Conservation (phyloP, 768 basidiomycete genomes). For the Mycena latifolia region DNA sequence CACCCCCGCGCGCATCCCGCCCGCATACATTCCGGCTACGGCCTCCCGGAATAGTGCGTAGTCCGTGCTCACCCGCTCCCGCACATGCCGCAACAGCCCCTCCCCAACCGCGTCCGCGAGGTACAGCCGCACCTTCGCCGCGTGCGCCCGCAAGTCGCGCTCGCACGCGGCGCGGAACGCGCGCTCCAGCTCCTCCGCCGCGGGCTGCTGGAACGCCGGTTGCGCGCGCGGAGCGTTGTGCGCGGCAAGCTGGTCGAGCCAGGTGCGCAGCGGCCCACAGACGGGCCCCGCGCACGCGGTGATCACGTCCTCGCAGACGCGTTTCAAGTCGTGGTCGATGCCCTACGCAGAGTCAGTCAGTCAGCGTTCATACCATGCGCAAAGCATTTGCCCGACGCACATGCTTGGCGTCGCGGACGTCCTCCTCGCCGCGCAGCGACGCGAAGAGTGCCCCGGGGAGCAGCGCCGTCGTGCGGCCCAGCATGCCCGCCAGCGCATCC, state of each 20-base stretch:
- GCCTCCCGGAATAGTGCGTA: conserved; percentile 82
- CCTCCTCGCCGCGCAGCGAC: conserved; percentile 71
- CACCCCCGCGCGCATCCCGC: conserved; percentile 46
- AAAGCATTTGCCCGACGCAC: conserved; percentile 58
- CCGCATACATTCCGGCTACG: conserved; percentile 62
- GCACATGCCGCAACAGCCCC: conserved; percentile 82
- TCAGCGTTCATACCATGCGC: background rate
- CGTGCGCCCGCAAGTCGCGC: conserved; percentile 65
- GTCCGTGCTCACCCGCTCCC: conserved; percentile 79
- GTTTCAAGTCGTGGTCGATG: conserved; percentile 88
- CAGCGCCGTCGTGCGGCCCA: conserved; percentile 70
- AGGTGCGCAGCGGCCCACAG: conserved; percentile 70
- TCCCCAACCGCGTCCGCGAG: conserved; percentile 85
- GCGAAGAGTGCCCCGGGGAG: conserved; percentile 79
- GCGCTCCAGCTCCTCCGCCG: conserved; percentile 62
- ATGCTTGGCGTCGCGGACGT: conserved; percentile 77
- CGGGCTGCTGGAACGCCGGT: conserved; percentile 63
- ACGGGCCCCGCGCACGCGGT: conserved; percentile 67
- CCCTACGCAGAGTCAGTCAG: conserved; percentile 59
- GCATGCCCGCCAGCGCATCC: conserved; percentile 71
- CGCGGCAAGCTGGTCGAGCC: conserved; percentile 65
- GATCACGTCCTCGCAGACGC: conserved; percentile 89
- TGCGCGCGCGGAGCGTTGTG: conserved; percentile 44
- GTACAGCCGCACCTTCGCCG: conserved; percentile 77
- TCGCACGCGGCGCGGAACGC: conserved; percentile 68